Evolutionary conservation across 306 rosid species (phyloP).

Genomic region (Rosa persica): DNA sequence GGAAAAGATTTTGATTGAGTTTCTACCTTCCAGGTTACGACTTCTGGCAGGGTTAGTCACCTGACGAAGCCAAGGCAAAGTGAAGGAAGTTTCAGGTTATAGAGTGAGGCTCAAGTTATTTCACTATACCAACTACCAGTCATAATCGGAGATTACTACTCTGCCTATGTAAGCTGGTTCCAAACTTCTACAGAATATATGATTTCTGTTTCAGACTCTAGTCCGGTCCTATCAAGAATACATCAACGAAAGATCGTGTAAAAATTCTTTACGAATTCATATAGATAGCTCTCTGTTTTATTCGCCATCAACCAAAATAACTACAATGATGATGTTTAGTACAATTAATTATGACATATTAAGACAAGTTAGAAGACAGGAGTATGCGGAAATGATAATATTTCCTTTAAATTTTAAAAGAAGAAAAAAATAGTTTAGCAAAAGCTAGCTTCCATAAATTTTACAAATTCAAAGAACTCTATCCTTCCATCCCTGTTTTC

Average conservation of each 20-base stretch:
- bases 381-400: background rate
- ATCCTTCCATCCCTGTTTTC: conserved; percentile 65
- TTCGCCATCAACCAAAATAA: background rate
- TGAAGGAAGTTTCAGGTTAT: background rate
- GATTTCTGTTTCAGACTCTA: background rate
- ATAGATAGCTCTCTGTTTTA: background rate
- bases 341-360: background rate
- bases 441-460: conserved; percentile 65
- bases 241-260: background rate
- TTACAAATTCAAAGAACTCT: conserved; percentile 72
- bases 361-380: background rate
- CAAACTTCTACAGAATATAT: background rate
- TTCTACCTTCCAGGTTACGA: conserved; percentile 5
- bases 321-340: background rate
- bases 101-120: background rate
- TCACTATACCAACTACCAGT: background rate
- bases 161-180: conserved; percentile 2
- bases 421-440: conserved; percentile 37
- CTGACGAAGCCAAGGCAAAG: background rate
- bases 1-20: conserved; percentile 9
- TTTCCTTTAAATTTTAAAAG: background rate
- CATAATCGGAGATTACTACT: background rate
- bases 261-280: background rate
- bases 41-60: background rate
- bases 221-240: background rate